Evolutionary conservation across 2,329 filamentous ascomycete species (phyloP).

Genomic region (Phyllosticta ampelicida): DNA sequence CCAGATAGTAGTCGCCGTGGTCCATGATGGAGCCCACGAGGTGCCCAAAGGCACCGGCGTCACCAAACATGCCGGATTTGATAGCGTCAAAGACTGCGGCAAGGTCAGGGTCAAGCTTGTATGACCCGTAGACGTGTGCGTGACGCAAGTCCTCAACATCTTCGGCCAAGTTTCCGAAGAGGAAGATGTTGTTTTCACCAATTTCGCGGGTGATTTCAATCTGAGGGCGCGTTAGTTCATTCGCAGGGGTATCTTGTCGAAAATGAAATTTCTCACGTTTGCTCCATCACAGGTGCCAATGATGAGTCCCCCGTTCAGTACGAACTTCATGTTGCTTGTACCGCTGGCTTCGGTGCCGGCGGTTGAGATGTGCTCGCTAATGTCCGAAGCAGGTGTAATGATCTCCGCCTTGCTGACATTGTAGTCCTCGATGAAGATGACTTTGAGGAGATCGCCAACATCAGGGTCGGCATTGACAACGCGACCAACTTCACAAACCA

Average conservation of each 20-base stretch:
- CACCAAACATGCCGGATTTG: conserved; percentile 69
- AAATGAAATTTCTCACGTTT: conserved; percentile 58
- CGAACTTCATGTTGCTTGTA: conserved; percentile 99
- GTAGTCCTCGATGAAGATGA: conserved; percentile 96
- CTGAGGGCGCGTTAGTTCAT: conserved; percentile 29
- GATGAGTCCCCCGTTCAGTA: conserved; percentile 90
- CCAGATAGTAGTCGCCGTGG: conserved; percentile 94
- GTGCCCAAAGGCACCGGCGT: conserved; percentile 65
- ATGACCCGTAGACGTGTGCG: conserved; percentile 70
- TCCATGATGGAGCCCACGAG: conserved; percentile 77
- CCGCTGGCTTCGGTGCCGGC: conserved; percentile 83
- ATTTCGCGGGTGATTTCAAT: conserved; percentile 98
- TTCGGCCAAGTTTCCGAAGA: conserved; percentile 92
- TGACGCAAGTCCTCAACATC: conserved; percentile 95
- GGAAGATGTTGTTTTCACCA: conserved; percentile 94
- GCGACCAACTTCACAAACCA: conserved; percentile 82
- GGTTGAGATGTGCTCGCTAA: conserved; percentile 97
- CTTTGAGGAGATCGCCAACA: conserved; percentile 88
- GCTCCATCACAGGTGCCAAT: conserved; percentile 97
- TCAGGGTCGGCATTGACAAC: conserved; percentile 90
- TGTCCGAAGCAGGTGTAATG: conserved; percentile 85
- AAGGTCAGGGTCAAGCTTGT: conserved; percentile 67
- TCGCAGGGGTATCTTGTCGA: background rate
- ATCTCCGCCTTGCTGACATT: conserved; percentile 99
- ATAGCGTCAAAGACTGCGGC: conserved; percentile 76